Base-by-base conservation (phyloP, 1,284 basidiomycete genomes). In the Apiotrichum laibachii region DNA sequence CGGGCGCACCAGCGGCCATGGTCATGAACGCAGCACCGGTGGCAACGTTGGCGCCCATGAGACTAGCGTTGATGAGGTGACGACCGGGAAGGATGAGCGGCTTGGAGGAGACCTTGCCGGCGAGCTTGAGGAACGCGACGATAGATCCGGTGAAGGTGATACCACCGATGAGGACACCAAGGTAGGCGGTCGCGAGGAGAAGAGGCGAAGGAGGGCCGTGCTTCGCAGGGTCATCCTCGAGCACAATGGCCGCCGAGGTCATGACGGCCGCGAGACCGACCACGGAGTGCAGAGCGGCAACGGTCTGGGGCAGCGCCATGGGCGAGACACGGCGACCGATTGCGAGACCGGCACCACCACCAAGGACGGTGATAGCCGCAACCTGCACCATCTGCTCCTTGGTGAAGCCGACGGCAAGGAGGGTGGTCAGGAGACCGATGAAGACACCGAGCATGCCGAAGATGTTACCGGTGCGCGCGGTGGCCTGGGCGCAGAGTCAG, bases 61-160 rank as follows among this genome's bases (percentile, higher is more conserved):
- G 80, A 5, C 84, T 80, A 5, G 80, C 74, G 72, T 92, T 92
- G 67, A 90, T 81, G 10, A 90, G 62, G 69, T 92, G 90, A 64
- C 87, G 85, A 39, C 84, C 88, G 9, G 88, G 89, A 34, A 92
- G 80, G 31, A 81, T 77, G 22, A 90, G 76, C 0, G 89, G 86
- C 64, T 82, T 85, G 48, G 87, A 88, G 11, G 86, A 82, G 84
- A 91, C 88, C 61, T 83, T 84, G 9, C 87, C 89, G 1, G 88
- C 88, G 40, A 92, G 81, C 73, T 92, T 92, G 53, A 91, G 77
- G 82, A 90, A 92, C 1, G 89, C 89, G n/a, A 92, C 88, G 55
- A 92, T 85, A 6, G 88, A 90, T 22, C 89, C 63, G 10, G 62
- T 66, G 43, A 65, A 68, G 16, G 61, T 64, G 45, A 76, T 64